Conservation (phyloP, 768 basidiomycete species). For the Steccherinum ochraceum region DNA sequence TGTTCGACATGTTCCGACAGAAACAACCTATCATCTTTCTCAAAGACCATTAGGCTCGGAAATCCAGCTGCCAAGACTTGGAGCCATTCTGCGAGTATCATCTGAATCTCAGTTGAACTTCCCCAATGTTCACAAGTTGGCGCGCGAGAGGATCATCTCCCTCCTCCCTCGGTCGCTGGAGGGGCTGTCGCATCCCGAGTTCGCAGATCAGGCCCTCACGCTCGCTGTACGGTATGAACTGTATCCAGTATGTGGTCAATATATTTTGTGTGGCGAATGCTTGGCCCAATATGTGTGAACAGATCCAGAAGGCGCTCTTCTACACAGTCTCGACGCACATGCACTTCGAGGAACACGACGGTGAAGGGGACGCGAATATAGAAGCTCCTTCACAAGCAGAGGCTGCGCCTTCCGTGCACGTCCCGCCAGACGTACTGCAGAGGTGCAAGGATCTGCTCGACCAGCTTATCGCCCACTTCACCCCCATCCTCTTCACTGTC, state of each 20-base stretch:
- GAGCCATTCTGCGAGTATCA: conserved; percentile 51
- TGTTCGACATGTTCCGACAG: background rate
- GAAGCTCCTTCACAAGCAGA: no score
- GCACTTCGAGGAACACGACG: conserved; percentile 43
- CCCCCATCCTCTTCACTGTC: conserved; percentile 67
- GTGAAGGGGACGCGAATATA: conserved; percentile 9
- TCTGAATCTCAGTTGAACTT: conserved; percentile 51
- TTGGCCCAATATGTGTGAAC: background rate
- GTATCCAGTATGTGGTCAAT: conserved; percentile 35
- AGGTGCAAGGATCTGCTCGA: conserved; percentile 24
- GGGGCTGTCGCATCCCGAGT: conserved; percentile 28
- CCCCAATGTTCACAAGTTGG: conserved; percentile 42
- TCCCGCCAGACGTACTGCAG: conserved; percentile 20
- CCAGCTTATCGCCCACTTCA: conserved; percentile 57
- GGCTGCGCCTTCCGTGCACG: conserved; percentile 1
- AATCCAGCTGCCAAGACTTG: conserved; percentile 40
- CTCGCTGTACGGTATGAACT: conserved; percentile 45
- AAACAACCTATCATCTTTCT: conserved; percentile 5
- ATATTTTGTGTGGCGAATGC: background rate
- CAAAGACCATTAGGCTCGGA: conserved; percentile 41
- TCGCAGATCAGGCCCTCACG: conserved; percentile 47
- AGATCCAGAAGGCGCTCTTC: conserved; percentile 55
- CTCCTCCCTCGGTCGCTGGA: conserved; percentile 42
- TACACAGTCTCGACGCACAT: conserved; percentile 58
- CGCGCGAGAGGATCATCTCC: conserved; percentile 33